A percentile compares a stretch with the other conserved stretches of the same genome.
These are phyloP conservation scores for Paramecium tetraurelia DNA, from an alignment of 73 alveolate species.

Conservation along the genomic window DNA sequence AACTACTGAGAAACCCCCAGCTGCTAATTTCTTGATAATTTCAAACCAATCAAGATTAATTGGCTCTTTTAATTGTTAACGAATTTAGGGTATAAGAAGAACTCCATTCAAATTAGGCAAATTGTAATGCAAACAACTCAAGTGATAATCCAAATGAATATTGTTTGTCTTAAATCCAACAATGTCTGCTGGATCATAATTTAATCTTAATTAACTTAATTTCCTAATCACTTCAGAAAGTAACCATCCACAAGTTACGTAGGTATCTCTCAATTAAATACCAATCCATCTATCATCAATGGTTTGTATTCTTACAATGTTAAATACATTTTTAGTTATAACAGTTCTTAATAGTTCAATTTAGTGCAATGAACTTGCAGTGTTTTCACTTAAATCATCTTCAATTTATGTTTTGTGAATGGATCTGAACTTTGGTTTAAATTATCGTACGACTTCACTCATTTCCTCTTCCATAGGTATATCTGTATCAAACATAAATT, in stretches of 20 bases:
- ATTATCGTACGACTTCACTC: neutral
- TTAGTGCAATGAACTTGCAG: neutral
- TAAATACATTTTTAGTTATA: neutral
- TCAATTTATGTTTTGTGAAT: neutral
- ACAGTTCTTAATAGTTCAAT: neutral
- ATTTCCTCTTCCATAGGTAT: constrained; percentile 13
- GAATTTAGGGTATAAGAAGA: neutral
- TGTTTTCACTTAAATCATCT: neutral
- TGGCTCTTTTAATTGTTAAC: neutral
- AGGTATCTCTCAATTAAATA: constrained; percentile 1
- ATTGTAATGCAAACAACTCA: neutral
- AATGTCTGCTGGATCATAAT: neutral
- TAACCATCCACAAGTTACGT: constrained; percentile 56
- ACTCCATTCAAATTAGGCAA: constrained; percentile 11
- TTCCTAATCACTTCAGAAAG: constrained; percentile 42
- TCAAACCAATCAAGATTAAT: constrained; percentile 13
- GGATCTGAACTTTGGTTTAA: constrained; percentile 16
- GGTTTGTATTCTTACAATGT: neutral
- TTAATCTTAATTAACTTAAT: neutral
- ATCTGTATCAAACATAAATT: neutral
- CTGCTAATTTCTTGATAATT: constrained; percentile 59
- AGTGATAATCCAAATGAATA: constrained; percentile 29
- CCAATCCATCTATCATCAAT: constrained; percentile 24
- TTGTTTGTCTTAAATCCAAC: constrained; percentile 42
- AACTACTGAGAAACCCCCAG: constrained; percentile 65